phyloP scores from a whole-genome alignment of 345 rosid species.

The Corchorus capsularis region DNA sequence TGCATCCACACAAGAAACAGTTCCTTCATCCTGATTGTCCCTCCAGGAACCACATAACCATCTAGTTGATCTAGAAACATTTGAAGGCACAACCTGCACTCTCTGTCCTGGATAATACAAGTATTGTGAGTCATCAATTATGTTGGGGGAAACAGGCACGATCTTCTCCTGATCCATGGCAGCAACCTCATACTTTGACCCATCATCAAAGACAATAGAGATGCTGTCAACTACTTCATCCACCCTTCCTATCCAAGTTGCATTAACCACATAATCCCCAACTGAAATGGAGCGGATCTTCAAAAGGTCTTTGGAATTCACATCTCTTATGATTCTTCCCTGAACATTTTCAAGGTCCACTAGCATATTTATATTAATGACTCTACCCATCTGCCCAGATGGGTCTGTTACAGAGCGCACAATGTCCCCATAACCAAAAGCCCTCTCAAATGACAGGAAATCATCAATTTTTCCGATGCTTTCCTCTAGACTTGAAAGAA shows the following conservation, averaged over 20 bases:
- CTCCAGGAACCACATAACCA: conserved; percentile 88
- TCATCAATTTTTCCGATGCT: conserved; percentile 88
- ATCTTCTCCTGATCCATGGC: conserved; percentile 58
- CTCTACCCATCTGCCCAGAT: conserved; percentile 85
- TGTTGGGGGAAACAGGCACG: conserved; percentile 55
- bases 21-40: conserved; percentile 61
- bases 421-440: conserved; percentile 68
- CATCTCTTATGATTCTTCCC: conserved; percentile 55
- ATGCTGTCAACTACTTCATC: conserved; percentile 66
- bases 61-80: conserved; percentile 52
- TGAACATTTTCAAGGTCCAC: conserved; percentile 65
- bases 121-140: conserved; percentile 69
- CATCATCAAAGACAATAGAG: conserved; percentile 68
- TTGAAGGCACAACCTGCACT: conserved; percentile 55
- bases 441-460: conserved; percentile 82
- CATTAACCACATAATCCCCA: conserved; percentile 74
- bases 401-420: conserved; percentile 62
- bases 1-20: conserved; percentile 64
- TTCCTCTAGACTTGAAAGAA: conserved; percentile 81
- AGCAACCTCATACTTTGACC: conserved; percentile 62
- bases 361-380: conserved; percentile 50
- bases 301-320: conserved; percentile 60
- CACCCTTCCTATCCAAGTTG: conserved; percentile 84
- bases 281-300: conserved; percentile 64
- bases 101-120: conserved; percentile 87